These are phyloP conservation scores for Cystofilobasidium ferigula DNA, from an alignment of 768 basidiomycete genomes.

Conservation along the genomic window DNA sequence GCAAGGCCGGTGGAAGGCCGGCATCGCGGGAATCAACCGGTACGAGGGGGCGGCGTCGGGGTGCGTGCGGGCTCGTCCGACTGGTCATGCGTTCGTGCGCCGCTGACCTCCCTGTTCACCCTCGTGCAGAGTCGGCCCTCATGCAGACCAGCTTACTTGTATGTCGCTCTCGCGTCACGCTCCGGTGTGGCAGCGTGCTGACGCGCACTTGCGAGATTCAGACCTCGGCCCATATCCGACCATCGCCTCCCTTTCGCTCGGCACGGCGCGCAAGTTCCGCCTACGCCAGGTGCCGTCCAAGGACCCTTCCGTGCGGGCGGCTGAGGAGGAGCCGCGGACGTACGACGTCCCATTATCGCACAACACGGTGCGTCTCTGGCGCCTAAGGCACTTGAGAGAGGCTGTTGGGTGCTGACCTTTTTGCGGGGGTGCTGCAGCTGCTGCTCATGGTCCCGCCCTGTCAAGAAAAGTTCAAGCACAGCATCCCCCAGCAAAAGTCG, in stretches of 20 bases:
- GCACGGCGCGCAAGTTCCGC: conserved; percentile 36
- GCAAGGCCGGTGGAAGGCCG: conserved; percentile 35
- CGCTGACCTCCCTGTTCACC: background rate
- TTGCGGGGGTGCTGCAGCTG: background rate
- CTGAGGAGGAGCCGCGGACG: conserved; percentile 30
- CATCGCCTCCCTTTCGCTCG: conserved; percentile 38
- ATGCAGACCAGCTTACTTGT: conserved; percentile 39
- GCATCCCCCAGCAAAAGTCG: conserved; percentile 35
- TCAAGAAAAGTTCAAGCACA: conserved; percentile 39
- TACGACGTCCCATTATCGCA: conserved; percentile 36
- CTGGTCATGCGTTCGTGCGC: background rate
- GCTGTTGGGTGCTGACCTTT: background rate
- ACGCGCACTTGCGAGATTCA: conserved; percentile 8
- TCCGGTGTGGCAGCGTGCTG: too few species aligned
- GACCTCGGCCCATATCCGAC: conserved; percentile 39
- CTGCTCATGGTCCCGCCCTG: conserved; percentile 37
- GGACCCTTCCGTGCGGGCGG: background rate
- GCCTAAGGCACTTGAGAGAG: background rate
- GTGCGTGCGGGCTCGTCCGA: conserved; percentile 12
- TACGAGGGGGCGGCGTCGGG: conserved; percentile 36
- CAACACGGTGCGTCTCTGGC: conserved; percentile 32
- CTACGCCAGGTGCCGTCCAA: conserved; percentile 29
- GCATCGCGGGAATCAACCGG: conserved; percentile 36
- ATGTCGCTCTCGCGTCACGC: conserved; percentile 21
- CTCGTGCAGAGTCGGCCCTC: conserved; percentile 35